A percentile compares a stretch with the other conserved stretches of the same genome.
These are phyloP conservation scores for Pneumocystis oryctolagi DNA, from an alignment of 1,139 yeast genomes.

Conservation along the genomic window DNA sequence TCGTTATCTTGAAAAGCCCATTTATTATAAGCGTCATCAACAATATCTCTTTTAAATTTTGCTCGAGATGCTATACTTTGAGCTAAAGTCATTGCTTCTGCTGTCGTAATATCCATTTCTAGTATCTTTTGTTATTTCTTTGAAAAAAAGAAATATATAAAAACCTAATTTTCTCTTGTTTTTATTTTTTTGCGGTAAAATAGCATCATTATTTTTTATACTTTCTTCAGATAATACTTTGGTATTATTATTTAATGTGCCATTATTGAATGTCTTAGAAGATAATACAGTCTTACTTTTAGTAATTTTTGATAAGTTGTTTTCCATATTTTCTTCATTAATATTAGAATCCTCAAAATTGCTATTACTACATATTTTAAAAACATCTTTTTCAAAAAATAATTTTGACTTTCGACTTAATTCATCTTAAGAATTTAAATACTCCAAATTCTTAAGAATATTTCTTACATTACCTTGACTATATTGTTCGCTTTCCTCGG, in stretches of 20 bases:
- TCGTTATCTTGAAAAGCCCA: slow-evolving; percentile 84
- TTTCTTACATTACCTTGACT: slow-evolving; percentile 7
- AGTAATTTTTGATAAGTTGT: neutral
- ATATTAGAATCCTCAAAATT: neutral
- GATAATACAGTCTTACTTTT: neutral
- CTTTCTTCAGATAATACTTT: neutral
- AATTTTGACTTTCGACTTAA: slow-evolving; percentile 59
- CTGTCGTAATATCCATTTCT: slow-evolving; percentile 73
- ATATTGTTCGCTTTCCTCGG: slow-evolving; percentile 20
- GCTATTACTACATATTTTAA: slow-evolving; percentile 34
- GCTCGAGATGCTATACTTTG: slow-evolving; percentile 65
- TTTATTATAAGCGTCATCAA: slow-evolving; percentile 83
- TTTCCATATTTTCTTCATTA: neutral
- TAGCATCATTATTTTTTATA: neutral
- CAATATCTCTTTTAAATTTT: slow-evolving; percentile 54
- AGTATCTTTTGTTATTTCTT: neutral
- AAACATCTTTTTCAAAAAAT: slow-evolving; percentile 68
- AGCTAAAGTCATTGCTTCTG: slow-evolving; percentile 94
- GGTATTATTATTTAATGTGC: neutral
- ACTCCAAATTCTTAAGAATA: slow-evolving; percentile 13
- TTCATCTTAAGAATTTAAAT: slow-evolving; percentile 39
- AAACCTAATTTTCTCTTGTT: neutral
- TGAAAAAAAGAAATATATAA: neutral
- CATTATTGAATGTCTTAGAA: neutral
- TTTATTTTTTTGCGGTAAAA: neutral